These are phyloP conservation scores for Fusarium dimerum DNA, from an alignment of 2,329 filamentous ascomycete species.

Conservation along the genomic window DNA sequence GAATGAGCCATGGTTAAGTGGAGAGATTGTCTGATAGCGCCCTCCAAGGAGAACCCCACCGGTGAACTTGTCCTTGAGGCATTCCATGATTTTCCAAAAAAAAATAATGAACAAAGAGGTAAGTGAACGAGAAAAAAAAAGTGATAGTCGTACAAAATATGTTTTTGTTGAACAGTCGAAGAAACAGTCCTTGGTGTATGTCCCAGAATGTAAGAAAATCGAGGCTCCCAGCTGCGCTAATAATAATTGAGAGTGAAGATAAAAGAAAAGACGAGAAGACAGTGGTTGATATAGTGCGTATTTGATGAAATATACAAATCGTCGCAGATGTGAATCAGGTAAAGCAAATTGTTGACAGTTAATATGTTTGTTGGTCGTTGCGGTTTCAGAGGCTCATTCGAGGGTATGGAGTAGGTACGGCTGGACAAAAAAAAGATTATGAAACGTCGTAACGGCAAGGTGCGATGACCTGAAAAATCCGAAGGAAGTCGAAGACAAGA, in stretches of 20 bases:
- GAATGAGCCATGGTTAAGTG: constrained; percentile 97
- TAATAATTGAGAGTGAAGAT: constrained; percentile 15
- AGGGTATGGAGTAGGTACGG: constrained; percentile 31
- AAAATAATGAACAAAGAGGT: constrained; percentile 16
- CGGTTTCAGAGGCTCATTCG: constrained; percentile 46
- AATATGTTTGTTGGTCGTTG: constrained; percentile 32
- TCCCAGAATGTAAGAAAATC: background rate
- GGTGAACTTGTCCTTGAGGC: constrained; percentile 80
- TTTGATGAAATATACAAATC: constrained; percentile 37
- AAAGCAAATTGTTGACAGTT: constrained; percentile 23
- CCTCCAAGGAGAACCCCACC: constrained; percentile 80
- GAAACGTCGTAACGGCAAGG: constrained; percentile 34
- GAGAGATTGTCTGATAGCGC: constrained; percentile 87
- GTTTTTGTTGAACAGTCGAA: constrained; percentile 24
- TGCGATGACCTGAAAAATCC: constrained; percentile 32
- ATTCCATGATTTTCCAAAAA: constrained; percentile 68
- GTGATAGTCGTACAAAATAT: constrained; percentile 34
- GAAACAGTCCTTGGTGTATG: constrained; percentile 12
- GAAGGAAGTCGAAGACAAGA: constrained; percentile 34
- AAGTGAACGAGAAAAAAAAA: constrained; percentile 14
- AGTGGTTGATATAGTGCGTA: constrained; percentile 18
- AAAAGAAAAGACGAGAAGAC: constrained; percentile 12
- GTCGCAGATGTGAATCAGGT: constrained; percentile 21
- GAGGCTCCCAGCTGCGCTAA: background rate
- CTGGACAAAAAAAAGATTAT: constrained; percentile 39